Base-by-base conservation (phyloP, 2,329 filamentous ascomycete species). In the Neonectria neomacrospora region DNA sequence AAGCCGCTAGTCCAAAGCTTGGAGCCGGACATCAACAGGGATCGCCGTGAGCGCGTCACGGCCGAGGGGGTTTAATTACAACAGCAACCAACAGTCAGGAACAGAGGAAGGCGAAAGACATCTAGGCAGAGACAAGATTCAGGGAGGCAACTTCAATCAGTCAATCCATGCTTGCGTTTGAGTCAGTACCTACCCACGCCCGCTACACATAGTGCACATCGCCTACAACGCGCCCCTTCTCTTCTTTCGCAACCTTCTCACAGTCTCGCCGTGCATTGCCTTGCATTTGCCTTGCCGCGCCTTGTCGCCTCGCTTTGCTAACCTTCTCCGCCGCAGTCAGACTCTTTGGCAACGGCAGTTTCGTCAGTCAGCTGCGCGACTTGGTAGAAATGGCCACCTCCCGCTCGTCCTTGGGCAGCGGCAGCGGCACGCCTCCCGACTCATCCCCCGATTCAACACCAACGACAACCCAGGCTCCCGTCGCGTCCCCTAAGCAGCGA, bases 341-440 rank as follows among this genome's bases (percentile, higher is more conserved):
- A 45, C 51, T 75, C 47, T 75, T 74, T 50, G 63, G 67, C 37
- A 67, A 67, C 56, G 67, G 65, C 66, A 72, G 70, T 69, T 67
- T 77, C 55, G 63, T 74, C 56, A 63, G 69, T 64, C 72, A 75
- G 61, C 63, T 77, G 72, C 71, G 73, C 64, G 68, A 65, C 61
- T 59, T 77, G 65, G 61, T 74, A 63, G 67, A 73, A 55, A 74
- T 73, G 74, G 62, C 72, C 47, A 63, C 69, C n/a, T 69, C 67
- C 18, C 63, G 63, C 53, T 52, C 66, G 5, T 56, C 67, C 23
- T 59, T 67, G 26, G 32, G 54, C 47, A 54, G 37, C 37, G 37
- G 37, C n/a, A 18, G 60, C 52, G 58, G 60, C 67, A 57, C 59
- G 54, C 54, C 64, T 22, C 64, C 60, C 34, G 57, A 53, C 39